phyloP scores from a whole-genome alignment of 345 rosid genomes.

The Brassica cretica region DNA sequence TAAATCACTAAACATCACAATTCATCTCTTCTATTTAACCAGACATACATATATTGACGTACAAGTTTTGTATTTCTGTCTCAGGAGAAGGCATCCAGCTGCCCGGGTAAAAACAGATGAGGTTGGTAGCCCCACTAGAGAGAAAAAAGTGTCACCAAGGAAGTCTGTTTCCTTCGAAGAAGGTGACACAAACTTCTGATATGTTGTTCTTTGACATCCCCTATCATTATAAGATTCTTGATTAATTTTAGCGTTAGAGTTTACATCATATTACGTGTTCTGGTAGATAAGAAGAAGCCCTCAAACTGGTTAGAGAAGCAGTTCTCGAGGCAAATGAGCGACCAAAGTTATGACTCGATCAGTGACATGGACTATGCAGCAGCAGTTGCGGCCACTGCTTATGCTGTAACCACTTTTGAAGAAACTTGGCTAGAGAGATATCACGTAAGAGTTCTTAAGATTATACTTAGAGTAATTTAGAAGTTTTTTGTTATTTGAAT shows the following conservation, averaged over 20 bases:
- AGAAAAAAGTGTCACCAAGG: constrained; percentile 29
- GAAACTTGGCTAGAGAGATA: constrained; percentile 28
- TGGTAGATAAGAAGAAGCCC: constrained; percentile 35
- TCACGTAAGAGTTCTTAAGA: constrained; percentile 13
- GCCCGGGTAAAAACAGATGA: constrained; percentile 6
- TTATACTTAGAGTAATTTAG: too few relatives aligned
- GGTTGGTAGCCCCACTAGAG: constrained; percentile 18
- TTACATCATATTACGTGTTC: constrained; percentile 1
- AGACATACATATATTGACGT: not conserved
- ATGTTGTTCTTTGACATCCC: not conserved
- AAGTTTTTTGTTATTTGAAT: too few relatives aligned
- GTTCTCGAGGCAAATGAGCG: constrained; percentile 36
- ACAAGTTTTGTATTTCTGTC: not conserved
- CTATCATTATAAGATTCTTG: constrained; percentile 9
- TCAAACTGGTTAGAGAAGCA: constrained; percentile 38
- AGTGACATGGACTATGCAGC: constrained; percentile 37
- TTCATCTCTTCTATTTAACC: not conserved
- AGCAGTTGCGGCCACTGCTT: constrained; percentile 43
- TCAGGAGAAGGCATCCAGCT: constrained; percentile 35
- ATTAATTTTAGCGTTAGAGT: not conserved
- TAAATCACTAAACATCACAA: not conserved
- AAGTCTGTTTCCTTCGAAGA: constrained; percentile 42
- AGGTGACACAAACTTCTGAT: constrained; percentile 24
- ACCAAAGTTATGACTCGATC: constrained; percentile 30
- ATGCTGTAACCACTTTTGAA: constrained; percentile 33